These are phyloP conservation scores for Saprolegnia parasitica DNA, from an alignment of 352 stramenopile genomes.

Conservation along the genomic window DNA sequence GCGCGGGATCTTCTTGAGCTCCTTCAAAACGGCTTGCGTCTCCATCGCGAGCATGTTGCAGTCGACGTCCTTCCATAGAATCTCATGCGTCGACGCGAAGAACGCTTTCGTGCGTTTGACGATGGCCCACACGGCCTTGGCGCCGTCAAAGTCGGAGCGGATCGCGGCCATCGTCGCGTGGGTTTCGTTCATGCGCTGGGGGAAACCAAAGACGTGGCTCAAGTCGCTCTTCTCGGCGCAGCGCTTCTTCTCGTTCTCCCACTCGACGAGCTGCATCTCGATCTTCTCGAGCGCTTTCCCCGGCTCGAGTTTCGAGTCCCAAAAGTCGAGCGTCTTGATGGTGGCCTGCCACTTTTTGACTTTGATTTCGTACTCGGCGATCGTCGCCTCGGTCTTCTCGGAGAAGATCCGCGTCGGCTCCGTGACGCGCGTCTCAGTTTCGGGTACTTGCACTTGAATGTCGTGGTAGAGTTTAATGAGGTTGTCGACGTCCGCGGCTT, in stretches of 20 bases:
- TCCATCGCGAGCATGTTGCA: slow-evolving; percentile 93
- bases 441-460: slow-evolving; percentile 71
- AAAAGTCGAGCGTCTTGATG: slow-evolving; percentile 81
- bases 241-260: slow-evolving; percentile 86
- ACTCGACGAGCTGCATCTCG: slow-evolving; percentile 71
- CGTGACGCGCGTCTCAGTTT: slow-evolving; percentile 67
- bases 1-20: slow-evolving; percentile 90
- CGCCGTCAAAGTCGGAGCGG: slow-evolving; percentile 64
- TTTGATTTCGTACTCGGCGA: slow-evolving; percentile 89
- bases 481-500: slow-evolving; percentile 71
- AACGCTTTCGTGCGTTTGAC: slow-evolving; percentile 74
- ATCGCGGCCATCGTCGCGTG: slow-evolving; percentile 86
- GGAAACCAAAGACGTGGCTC: slow-evolving; percentile 92
- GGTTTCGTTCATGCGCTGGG: slow-evolving; percentile 89
- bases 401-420: slow-evolving; percentile 81
- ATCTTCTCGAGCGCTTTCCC: slow-evolving; percentile 83
- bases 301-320: slow-evolving; percentile 69
- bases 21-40: slow-evolving; percentile 91
- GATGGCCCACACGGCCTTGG: slow-evolving; percentile 74
- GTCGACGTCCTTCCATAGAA: slow-evolving; percentile 90
- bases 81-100: slow-evolving; percentile 56
- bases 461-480: slow-evolving; percentile 81
- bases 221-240: slow-evolving; percentile 90
- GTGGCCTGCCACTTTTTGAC: slow-evolving; percentile 79
- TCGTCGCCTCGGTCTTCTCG: slow-evolving; percentile 91